phyloP scores from a whole-genome alignment of 2,329 filamentous ascomycete genomes.

The Didymella lethalis region DNA sequence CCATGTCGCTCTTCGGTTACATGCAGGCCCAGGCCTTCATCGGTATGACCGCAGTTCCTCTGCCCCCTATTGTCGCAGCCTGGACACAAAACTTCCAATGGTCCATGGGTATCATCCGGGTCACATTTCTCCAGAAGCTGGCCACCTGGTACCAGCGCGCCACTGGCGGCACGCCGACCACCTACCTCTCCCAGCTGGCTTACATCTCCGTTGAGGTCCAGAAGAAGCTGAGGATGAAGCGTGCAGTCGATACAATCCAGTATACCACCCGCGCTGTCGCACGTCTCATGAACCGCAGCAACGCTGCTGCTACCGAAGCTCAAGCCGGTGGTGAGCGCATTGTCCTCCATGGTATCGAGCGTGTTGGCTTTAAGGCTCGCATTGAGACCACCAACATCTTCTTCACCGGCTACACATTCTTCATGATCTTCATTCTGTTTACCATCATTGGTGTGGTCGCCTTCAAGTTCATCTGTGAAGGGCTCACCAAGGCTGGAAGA shows the following conservation, averaged over 20 bases:
- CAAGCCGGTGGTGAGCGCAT: slow-evolving; percentile 47
- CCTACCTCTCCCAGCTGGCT: slow-evolving; percentile 75
- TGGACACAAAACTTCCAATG: slow-evolving; percentile 99
- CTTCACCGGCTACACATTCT: slow-evolving; percentile 89
- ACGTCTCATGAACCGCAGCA: slow-evolving; percentile 54
- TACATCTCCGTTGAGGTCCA: slow-evolving; percentile 84
- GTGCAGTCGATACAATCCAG: slow-evolving; percentile 32
- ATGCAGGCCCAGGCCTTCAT: slow-evolving; percentile 95
- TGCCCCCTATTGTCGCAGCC: slow-evolving; percentile 86
- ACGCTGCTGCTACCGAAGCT: slow-evolving; percentile 55
- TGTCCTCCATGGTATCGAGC: slow-evolving; percentile 80
- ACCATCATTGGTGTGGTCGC: slow-evolving; percentile 75
- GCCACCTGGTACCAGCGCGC: slow-evolving; percentile 96
- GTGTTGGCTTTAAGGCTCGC: slow-evolving; percentile 82
- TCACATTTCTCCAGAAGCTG: slow-evolving; percentile 86
- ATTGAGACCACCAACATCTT: slow-evolving; percentile 95
- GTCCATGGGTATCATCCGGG: slow-evolving; percentile 93
- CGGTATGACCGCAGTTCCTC: slow-evolving; percentile 79
- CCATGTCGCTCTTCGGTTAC: slow-evolving; percentile 91
- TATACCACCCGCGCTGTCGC: slow-evolving; percentile 29
- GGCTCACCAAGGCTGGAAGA: slow-evolving; percentile 75
- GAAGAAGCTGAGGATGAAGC: slow-evolving; percentile 69
- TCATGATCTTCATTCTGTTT: slow-evolving; percentile 80
- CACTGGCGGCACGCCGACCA: slow-evolving; percentile 85
- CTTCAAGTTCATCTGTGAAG: slow-evolving; percentile 84